These are phyloP conservation scores for Cetradonia linearis DNA, from an alignment of 495 filamentous ascomycete genomes.

Conservation along the genomic window DNA sequence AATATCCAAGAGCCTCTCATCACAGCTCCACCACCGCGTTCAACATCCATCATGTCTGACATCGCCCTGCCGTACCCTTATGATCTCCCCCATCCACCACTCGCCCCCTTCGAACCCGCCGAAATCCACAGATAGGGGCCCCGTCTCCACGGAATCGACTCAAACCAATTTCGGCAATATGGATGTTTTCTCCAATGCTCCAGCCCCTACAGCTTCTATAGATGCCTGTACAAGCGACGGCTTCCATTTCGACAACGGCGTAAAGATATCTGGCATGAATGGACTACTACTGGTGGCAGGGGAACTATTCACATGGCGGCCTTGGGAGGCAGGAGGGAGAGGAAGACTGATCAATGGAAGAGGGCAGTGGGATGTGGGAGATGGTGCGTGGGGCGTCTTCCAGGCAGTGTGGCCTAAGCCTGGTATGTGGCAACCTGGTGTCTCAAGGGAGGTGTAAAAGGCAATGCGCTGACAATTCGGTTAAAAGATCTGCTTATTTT, in stretches of 20 bases:
- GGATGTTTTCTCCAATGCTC: conserved; percentile 68
- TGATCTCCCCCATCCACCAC: conserved; percentile 1
- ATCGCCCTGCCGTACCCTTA: neutral
- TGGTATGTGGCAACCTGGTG: conserved; percentile 45
- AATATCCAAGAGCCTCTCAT: neutral
- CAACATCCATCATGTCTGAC: neutral
- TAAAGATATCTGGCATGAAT: conserved; percentile 51
- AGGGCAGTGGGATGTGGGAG: conserved; percentile 69
- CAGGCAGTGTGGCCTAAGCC: conserved; percentile 81
- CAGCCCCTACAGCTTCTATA: conserved; percentile 69
- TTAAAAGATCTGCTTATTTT: conserved; percentile 73
- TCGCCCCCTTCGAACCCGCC: conserved; percentile 12
- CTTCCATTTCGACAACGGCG: conserved; percentile 70
- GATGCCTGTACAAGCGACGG: conserved; percentile 68
- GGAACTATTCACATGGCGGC: conserved; percentile 80
- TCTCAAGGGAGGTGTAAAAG: neutral
- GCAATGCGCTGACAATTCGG: neutral
- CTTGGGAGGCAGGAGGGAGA: conserved; percentile 41
- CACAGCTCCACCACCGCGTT: neutral
- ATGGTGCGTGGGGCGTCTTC: conserved; percentile 61
- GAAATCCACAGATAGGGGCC: conserved; percentile 46
- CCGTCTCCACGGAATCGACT: conserved; percentile 47
- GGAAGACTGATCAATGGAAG: conserved; percentile 53
- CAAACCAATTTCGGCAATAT: conserved; percentile 67
- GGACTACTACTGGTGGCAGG: conserved; percentile 69